Base-by-base conservation (phyloP, 306 rosid species). In the Cucumis cinereus region DNA sequence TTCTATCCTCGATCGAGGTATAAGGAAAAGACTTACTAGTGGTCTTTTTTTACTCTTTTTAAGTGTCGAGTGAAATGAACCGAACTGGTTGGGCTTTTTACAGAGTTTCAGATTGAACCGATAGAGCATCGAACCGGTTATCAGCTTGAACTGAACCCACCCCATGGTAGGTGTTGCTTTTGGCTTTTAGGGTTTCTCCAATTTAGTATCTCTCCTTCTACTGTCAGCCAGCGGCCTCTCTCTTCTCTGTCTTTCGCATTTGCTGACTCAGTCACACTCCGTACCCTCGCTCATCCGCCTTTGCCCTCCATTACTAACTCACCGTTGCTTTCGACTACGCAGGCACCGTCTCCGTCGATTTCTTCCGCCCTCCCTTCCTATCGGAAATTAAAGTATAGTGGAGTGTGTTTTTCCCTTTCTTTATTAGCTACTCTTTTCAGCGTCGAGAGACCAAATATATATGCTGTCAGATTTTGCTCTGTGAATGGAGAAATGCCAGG, bases 401-500 rank as follows among this genome's bases (percentile, higher is more conserved):
- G 38, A 47, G 63, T 30, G 26, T 14, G 30, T 38, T 57, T 69
- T 54, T 30, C 58, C 36, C 36, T 61, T 75, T 62, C 74, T 64
- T 77, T 78, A 28, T 74, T 28, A 49, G 45, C 74, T 81, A 53
- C 71, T 75, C 49, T 61, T 62, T 68, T 43, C 30, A 62, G 77
- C 62, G 43, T 62, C 77, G 74, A 66, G 68, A 77, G 83, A 81
- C 75, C 84, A 77, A 81, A 85, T 85, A 75, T 77, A 73, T 61
- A 63, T 41, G 63, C 75, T 85, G 84, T 86, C 79, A 85, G 81
- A 78, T 84, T 78, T 36, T 75, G 85, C 73, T 10, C 7, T 35
- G 75, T 53, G 36, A 55, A 13, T 69, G 12, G 58, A 69, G 57
- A 38, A 49, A 71, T 35, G 36, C 12, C 5, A 43, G 26, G 58